Conservation (phyloP, 805 yeast species). For the Candida jianshihensis region DNA sequence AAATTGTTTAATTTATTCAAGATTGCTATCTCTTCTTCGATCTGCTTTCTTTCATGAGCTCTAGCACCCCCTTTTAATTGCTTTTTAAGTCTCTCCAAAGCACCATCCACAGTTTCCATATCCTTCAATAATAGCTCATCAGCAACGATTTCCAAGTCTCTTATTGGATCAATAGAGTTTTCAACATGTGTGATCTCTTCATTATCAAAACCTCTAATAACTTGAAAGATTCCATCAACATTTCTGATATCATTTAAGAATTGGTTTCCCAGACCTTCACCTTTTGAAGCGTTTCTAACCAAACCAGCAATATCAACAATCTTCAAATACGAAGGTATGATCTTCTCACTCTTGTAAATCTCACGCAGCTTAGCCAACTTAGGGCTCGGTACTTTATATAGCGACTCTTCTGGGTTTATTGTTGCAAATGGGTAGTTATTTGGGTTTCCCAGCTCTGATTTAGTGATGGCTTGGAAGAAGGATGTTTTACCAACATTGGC, state of each 20-base stretch:
- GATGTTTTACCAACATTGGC: constrained; percentile 81
- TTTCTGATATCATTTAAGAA: constrained; percentile 72
- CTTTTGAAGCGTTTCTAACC: constrained; percentile 75
- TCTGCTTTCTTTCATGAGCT: constrained; percentile 41
- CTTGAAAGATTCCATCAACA: constrained; percentile 77
- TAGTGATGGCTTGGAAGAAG: constrained; percentile 75
- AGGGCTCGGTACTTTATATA: constrained; percentile 62
- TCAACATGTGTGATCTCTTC: constrained; percentile 74
- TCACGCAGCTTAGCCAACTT: constrained; percentile 49
- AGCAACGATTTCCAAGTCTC: constrained; percentile 68
- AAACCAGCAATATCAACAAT: constrained; percentile 79
- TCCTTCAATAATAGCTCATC: constrained; percentile 76
- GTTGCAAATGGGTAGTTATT: constrained; percentile 82
- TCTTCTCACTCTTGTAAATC: constrained; percentile 53
- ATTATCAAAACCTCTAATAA: constrained; percentile 69
- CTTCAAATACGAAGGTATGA: constrained; percentile 62
- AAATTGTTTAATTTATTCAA: constrained; percentile 37
- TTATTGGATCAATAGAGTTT: constrained; percentile 62
- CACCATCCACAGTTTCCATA: constrained; percentile 58
- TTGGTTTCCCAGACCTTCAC: constrained; percentile 80
- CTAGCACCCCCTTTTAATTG: constrained; percentile 32
- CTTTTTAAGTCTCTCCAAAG: constrained; percentile 45
- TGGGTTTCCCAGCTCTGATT: constrained; percentile 60
- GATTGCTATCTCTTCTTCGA: constrained; percentile 31
- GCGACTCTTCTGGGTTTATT: constrained; percentile 70